Evolutionary conservation across 495 filamentous ascomycete species (phyloP).

Genomic region (Penicillium canescens): DNA sequence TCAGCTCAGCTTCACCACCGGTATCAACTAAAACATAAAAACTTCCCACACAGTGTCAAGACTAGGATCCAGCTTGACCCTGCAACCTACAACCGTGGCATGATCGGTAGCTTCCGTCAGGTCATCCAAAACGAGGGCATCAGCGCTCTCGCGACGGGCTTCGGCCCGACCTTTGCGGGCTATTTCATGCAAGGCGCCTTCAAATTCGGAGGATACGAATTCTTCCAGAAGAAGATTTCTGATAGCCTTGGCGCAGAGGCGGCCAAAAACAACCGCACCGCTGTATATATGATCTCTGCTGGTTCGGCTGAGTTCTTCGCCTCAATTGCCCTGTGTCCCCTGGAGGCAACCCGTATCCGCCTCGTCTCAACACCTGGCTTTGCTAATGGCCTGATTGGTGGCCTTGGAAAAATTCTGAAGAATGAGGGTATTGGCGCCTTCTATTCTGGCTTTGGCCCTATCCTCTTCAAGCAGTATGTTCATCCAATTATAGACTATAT

Average conservation of each 20-base stretch:
- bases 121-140: conserved; percentile 81
- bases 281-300: conserved; percentile 82
- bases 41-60: conserved; percentile 91
- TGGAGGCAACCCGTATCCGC: conserved; percentile 92
- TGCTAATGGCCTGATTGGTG: conserved; percentile 74
- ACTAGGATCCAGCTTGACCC: conserved; percentile 92
- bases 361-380: conserved; percentile 88
- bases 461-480: conserved; percentile 90
- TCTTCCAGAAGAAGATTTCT: no score
- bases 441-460: conserved; percentile 92
- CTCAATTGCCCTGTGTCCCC: conserved; percentile 88
- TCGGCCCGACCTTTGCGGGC: conserved; percentile 81
- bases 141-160: conserved; percentile 81
- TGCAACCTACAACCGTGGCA: conserved; percentile 80
- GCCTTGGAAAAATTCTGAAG: conserved; percentile 82
- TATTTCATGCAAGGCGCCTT: conserved; percentile 93
- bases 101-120: conserved; percentile 82
- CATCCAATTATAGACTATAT: no score
- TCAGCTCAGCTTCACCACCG: no score
- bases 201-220: conserved; percentile 95
- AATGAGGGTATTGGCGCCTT: conserved; percentile 83
- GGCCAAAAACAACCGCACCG: conserved; percentile 83
- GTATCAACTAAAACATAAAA: no score
- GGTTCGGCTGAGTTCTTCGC: conserved; percentile 89
- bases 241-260: no score